phyloP scores from a whole-genome alignment of 108 stramenopile genomes.

The Chaetoceros tenuissimus region DNA sequence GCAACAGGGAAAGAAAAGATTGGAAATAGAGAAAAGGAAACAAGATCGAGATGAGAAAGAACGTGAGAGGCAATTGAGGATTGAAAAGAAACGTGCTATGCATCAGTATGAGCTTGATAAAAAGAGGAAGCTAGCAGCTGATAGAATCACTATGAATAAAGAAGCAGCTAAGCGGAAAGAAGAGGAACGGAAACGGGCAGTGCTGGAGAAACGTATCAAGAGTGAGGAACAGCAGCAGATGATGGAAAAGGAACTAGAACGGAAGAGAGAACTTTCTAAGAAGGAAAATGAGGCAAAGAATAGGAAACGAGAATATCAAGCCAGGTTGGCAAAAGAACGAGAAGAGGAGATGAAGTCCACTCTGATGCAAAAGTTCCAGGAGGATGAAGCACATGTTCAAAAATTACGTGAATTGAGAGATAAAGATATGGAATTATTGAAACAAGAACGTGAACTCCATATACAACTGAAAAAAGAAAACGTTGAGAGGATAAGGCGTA shows the following conservation, averaged over 20 bases:
- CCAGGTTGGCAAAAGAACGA: slow-evolving; percentile 24
- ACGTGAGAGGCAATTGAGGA: slow-evolving; percentile 10
- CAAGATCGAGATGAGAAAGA: slow-evolving; percentile 9
- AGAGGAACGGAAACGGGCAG: slow-evolving; percentile 23
- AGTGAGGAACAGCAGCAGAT: slow-evolving; percentile 16
- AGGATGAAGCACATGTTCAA: slow-evolving; percentile 20
- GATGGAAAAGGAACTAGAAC: slow-evolving; percentile 12
- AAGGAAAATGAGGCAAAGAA: slow-evolving; percentile 14
- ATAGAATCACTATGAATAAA: slow-evolving; percentile 15
- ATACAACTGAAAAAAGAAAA: slow-evolving; percentile 63
- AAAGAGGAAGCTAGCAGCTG: not conserved
- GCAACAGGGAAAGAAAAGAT: slow-evolving; percentile 1
- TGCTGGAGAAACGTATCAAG: slow-evolving; percentile 18
- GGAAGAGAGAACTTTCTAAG: slow-evolving; percentile 16
- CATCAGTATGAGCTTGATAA: slow-evolving; percentile 1
- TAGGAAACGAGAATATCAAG: slow-evolving; percentile 13
- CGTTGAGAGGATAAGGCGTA: slow-evolving; percentile 53
- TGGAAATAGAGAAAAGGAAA: slow-evolving; percentile 2
- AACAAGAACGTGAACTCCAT: slow-evolving; percentile 28
- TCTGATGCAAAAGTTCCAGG: slow-evolving; percentile 31
- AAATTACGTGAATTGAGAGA: slow-evolving; percentile 9
- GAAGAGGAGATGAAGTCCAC: slow-evolving; percentile 40
- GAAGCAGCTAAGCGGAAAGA: slow-evolving; percentile 13
- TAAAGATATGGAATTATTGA: slow-evolving; percentile 13
- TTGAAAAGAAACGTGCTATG: slow-evolving; percentile 12